A percentile compares a stretch with the other conserved stretches of the same genome.
These are phyloP conservation scores for Cardamine resedifolia DNA, from an alignment of 345 rosid species.

Conservation along the genomic window DNA sequence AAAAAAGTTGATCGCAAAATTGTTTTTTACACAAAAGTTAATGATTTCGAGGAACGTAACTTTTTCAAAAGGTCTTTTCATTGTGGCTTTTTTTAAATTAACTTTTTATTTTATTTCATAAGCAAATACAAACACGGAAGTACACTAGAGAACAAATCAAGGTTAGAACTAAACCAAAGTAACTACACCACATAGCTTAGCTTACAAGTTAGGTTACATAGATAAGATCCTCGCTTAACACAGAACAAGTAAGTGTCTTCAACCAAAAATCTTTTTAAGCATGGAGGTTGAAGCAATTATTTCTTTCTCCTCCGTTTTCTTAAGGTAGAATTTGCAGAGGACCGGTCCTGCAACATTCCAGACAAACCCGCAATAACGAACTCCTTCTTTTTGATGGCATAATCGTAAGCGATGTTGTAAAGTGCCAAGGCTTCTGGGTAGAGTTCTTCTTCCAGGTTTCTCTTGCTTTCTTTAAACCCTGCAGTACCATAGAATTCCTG, in stretches of 20 bases:
- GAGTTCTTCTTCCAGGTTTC: slow-evolving; percentile 46
- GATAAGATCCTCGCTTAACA: not conserved
- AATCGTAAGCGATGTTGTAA: slow-evolving; percentile 45
- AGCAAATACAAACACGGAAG: slow-evolving; percentile 12
- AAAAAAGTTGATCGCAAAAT: no score
- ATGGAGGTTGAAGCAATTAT: slow-evolving; percentile 38
- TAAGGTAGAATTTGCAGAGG: slow-evolving; percentile 41
- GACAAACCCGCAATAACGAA: slow-evolving; percentile 44
- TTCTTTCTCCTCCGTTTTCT: slow-evolving; percentile 22
- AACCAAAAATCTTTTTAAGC: slow-evolving; percentile 44
- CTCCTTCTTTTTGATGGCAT: slow-evolving; percentile 31
- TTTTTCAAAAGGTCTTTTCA: no score
- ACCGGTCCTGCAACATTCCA: slow-evolving; percentile 76
- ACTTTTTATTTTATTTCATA: not conserved
- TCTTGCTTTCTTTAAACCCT: slow-evolving; percentile 47
- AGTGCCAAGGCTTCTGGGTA: slow-evolving; percentile 53
- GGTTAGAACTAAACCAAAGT: not conserved
- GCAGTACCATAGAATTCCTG: slow-evolving; percentile 57
- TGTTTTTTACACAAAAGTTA: no score
- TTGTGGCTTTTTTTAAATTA: no score
- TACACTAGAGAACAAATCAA: slow-evolving; percentile 19
- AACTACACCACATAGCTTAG: not conserved
- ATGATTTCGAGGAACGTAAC: no score
- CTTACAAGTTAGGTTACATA: slow-evolving; percentile 17
- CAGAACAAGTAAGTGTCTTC: not conserved